Percentiles rank a stretch among this genome's conserved stretches.
Evolutionary conservation across 179 eudicot genomes (phyloP).

Genomic region (Silene noctiflora): DNA sequence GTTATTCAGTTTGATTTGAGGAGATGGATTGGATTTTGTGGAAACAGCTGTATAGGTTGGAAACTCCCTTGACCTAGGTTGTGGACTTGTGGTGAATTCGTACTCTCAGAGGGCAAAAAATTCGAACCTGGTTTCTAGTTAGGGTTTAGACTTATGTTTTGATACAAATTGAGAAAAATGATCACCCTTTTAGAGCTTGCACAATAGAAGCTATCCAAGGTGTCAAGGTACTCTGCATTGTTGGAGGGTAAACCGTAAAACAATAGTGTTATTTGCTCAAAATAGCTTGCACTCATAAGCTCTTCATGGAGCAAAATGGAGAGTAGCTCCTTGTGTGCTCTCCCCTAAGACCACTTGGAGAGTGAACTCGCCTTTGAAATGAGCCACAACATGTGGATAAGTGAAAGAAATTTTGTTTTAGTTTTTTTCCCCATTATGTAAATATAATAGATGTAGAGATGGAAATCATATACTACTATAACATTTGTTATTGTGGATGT

Average conservation of each 20-base stretch:
- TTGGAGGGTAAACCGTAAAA: not conserved
- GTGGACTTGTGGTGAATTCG: not conserved
- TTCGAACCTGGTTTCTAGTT: no score
- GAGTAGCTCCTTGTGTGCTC: not conserved
- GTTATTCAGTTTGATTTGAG: no score
- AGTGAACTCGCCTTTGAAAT: not conserved
- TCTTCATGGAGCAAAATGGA: not conserved
- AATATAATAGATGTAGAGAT: not conserved
- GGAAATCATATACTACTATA: not conserved
- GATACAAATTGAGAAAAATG: not conserved
- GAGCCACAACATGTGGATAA: not conserved
- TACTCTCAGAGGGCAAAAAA: not conserved
- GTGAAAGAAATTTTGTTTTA: no score
- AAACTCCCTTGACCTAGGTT: not conserved
- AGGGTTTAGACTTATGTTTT: no score
- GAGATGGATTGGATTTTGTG: not conserved
- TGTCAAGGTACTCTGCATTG: not conserved
- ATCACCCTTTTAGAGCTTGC: not conserved
- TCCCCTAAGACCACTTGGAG: not conserved
- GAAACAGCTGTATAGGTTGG: not conserved
- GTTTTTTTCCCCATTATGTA: no score
- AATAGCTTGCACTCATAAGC: not conserved
- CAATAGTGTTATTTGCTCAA: not conserved
- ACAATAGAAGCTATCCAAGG: not conserved
- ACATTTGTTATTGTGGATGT: no score